phyloP scores from a whole-genome alignment of 768 basidiomycete genomes.

The Phylloporus scabripes region DNA sequence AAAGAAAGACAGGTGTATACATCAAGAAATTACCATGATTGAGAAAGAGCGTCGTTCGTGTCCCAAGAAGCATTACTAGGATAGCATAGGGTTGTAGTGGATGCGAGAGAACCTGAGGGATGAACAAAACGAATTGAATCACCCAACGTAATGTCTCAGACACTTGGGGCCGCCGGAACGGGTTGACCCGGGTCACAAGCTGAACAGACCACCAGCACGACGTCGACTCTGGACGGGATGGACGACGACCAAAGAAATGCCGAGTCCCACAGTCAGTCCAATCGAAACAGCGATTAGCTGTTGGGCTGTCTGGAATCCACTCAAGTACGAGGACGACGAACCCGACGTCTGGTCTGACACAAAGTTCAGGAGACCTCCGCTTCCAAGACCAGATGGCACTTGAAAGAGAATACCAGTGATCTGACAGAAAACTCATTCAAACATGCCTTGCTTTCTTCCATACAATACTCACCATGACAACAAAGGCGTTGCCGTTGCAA shows the following conservation, averaged over 20 bases:
- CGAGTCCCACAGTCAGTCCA: constrained; percentile 75
- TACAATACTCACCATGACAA: constrained; percentile 58
- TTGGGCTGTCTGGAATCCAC: constrained; percentile 70
- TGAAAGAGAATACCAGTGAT: constrained; percentile 83
- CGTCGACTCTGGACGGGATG: constrained; percentile 57
- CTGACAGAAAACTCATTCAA: constrained; percentile 15
- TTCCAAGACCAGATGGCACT: constrained; percentile 75
- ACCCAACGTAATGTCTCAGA: not conserved
- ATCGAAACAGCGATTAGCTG: constrained; percentile 75
- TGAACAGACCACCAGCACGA: constrained; percentile 58
- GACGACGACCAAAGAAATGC: constrained; percentile 61
- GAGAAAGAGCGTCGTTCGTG: not conserved
- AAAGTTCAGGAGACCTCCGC: constrained; percentile 73
- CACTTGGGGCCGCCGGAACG: not conserved
- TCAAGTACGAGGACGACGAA: constrained; percentile 50
- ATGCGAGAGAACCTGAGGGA: not conserved
- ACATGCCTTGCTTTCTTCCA: not conserved
- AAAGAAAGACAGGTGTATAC: not conserved
- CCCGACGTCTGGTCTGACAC: constrained; percentile 52
- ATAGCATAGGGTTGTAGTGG: not conserved
- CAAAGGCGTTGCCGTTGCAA: constrained; percentile 70
- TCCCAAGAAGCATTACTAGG: not conserved
- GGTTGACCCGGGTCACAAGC: constrained; percentile 35
- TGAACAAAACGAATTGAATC: constrained; percentile 12
- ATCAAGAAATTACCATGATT: not conserved